These are phyloP conservation scores for Incumbomyces lentus DNA, from an alignment of 2,329 filamentous ascomycete genomes.

Conservation along the genomic window DNA sequence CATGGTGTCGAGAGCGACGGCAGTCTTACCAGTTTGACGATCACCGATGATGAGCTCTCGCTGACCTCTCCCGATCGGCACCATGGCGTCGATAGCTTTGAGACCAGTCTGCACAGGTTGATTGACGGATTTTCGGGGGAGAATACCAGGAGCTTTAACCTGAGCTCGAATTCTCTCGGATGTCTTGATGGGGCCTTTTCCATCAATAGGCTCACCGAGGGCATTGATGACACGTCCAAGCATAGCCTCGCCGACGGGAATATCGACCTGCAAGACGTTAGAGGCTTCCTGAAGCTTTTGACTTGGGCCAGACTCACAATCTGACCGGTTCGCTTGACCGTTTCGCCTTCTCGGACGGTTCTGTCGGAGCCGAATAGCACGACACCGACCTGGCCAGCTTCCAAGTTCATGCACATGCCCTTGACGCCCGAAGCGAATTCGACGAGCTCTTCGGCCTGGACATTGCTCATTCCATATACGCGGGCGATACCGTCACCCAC, in stretches of 20 bases:
- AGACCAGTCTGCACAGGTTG: conserved; percentile 98
- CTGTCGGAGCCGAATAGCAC: conserved; percentile 99
- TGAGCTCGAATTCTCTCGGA: conserved; percentile 90
- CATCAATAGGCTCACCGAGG: conserved; percentile 98
- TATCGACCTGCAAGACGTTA: conserved; percentile 63
- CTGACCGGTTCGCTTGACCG: conserved; percentile 97
- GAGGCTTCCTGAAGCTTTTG: conserved; percentile 10
- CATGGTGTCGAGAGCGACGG: conserved; percentile 93
- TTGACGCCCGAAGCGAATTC: conserved; percentile 99
- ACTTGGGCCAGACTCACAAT: conserved; percentile 59
- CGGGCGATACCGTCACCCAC: conserved; percentile 99
- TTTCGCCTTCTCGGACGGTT: conserved; percentile 99
- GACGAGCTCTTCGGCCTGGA: conserved; percentile 99
- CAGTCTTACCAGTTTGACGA: conserved; percentile 99
- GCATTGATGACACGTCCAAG: conserved; percentile 97
- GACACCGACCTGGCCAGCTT: conserved; percentile 99
- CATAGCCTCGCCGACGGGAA: conserved; percentile 84
- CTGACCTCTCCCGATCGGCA: conserved; percentile 98
- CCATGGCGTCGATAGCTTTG: conserved; percentile 99
- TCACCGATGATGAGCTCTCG: conserved; percentile 99
- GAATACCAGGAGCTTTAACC: conserved; percentile 97
- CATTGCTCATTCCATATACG: conserved; percentile 99
- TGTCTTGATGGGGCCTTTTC: conserved; percentile 94
- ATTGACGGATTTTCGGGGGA: conserved; percentile 93
- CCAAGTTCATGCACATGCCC: conserved; percentile 99